These are phyloP conservation scores for Kodamaea plutei DNA, from an alignment of 1,139 yeast genomes.

Conservation along the genomic window DNA sequence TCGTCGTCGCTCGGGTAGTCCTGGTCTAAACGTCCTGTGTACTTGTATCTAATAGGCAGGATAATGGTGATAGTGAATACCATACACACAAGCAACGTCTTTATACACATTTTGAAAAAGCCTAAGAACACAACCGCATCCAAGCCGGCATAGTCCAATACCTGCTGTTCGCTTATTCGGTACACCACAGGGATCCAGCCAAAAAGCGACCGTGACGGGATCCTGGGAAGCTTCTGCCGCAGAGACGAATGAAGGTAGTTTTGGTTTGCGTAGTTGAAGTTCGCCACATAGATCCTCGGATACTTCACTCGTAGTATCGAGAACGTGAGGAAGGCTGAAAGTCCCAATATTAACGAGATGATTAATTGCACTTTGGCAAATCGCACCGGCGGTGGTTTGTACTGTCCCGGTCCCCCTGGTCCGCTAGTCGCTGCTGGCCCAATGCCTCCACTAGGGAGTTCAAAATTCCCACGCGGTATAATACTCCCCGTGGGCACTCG, in stretches of 20 bases:
- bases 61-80: conserved; percentile 62
- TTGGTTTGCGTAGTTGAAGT: conserved; percentile 42
- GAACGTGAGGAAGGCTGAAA: conserved; percentile 59
- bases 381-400: conserved; percentile 20
- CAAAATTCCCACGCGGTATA: not conserved
- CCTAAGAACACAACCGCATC: conserved; percentile 88
- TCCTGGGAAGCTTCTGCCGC: conserved; percentile 34
- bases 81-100: conserved; percentile 53
- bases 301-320: conserved; percentile 60
- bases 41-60: conserved; percentile 69
- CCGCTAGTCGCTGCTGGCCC: not conserved
- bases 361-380: conserved; percentile 50
- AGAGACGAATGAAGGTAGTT: conserved; percentile 43
- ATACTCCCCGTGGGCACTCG: too few species aligned
- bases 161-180: conserved; percentile 65
- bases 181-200: conserved; percentile 77
- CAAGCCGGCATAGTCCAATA: conserved; percentile 84
- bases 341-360: conserved; percentile 61
- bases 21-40: conserved; percentile 64
- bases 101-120: conserved; percentile 75
- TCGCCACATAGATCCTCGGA: conserved; percentile 67
- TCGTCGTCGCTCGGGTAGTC: conserved; percentile 46
- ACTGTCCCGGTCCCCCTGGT: not conserved
- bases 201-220: conserved; percentile 48
- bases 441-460: not conserved